These are phyloP conservation scores for Pyrenophora teres DNA, from an alignment of 2,329 filamentous ascomycete genomes.

Conservation along the genomic window DNA sequence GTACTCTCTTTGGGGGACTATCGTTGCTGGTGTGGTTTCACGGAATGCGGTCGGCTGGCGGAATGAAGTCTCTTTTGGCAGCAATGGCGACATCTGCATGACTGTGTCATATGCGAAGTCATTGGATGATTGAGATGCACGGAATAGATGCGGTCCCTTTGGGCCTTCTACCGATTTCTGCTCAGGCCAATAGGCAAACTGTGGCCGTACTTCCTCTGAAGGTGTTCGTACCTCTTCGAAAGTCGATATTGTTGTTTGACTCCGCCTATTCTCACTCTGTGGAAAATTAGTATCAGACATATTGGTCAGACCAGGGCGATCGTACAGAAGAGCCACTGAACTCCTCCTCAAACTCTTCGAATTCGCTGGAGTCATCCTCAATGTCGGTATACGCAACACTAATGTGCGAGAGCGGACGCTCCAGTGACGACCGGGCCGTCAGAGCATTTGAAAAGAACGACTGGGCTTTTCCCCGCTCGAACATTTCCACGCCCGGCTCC, in stretches of 20 bases:
- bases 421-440: slow-evolving; percentile 47
- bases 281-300: slow-evolving; percentile 31
- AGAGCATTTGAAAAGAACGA: slow-evolving; percentile 62
- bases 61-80: slow-evolving; percentile 63
- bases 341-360: slow-evolving; percentile 54
- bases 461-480: slow-evolving; percentile 54
- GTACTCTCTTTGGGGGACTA: slow-evolving; percentile 48
- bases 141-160: slow-evolving; percentile 83
- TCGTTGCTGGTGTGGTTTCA: slow-evolving; percentile 43
- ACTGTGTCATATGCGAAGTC: slow-evolving; percentile 57
- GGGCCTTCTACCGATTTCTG: slow-evolving; percentile 77
- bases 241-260: slow-evolving; percentile 84
- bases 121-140: slow-evolving; percentile 66
- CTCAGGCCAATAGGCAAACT: slow-evolving; percentile 64
- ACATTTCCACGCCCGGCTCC: slow-evolving; percentile 54
- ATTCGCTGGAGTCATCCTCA: slow-evolving; percentile 60
- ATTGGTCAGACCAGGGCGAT: slow-evolving; percentile 1
- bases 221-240: slow-evolving; percentile 85
- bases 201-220: slow-evolving; percentile 60
- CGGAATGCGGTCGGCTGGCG: slow-evolving; percentile 50
- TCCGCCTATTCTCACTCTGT: slow-evolving; percentile 66
- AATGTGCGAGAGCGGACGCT: slow-evolving; percentile 69
- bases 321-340: slow-evolving; percentile 70
- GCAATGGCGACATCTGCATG: slow-evolving; percentile 74
- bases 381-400: slow-evolving; percentile 80